Evolutionary conservation across 768 basidiomycete species (phyloP).

Genomic region (Xerocomellus amylosporus): DNA sequence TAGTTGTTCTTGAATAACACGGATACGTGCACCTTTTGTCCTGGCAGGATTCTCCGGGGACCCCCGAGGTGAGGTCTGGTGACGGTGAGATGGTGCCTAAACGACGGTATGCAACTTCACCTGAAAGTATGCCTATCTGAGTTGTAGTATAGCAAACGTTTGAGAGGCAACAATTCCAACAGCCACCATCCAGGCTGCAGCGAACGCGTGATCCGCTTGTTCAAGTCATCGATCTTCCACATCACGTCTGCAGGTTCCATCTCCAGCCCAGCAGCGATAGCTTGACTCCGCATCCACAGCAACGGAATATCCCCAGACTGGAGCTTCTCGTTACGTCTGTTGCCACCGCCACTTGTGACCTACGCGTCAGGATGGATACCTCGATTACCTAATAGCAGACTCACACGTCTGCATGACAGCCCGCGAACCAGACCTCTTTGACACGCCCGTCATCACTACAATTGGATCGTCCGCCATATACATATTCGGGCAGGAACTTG

Average conservation of each 20-base stretch:
- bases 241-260: constrained; percentile 24
- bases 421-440: constrained; percentile 46
- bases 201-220: constrained; percentile 20
- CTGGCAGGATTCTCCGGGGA: constrained; percentile 26
- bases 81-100: constrained; percentile 4
- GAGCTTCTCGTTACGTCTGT: constrained; percentile 27
- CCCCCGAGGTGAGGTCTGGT: constrained; percentile 27
- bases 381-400: not conserved
- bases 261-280: constrained; percentile 22
- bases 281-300: constrained; percentile 34
- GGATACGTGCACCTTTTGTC: constrained; percentile 34
- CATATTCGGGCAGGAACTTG: constrained; percentile 47
- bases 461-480: constrained; percentile 25
- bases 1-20: constrained; percentile 31
- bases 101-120: constrained; percentile 5
- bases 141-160: constrained; percentile 28
- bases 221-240: constrained; percentile 30
- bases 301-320: constrained; percentile 30
- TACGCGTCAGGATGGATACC: not conserved
- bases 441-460: constrained; percentile 20
- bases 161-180: constrained; percentile 25
- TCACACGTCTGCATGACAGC: constrained; percentile 39
- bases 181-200: constrained; percentile 21
- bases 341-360: constrained; percentile 25
- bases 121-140: constrained; percentile 20